A percentile compares a stretch with the other conserved stretches of the same genome.
Conservation (phyloP, 306 rosid species). For the Glycine latifolia region DNA sequence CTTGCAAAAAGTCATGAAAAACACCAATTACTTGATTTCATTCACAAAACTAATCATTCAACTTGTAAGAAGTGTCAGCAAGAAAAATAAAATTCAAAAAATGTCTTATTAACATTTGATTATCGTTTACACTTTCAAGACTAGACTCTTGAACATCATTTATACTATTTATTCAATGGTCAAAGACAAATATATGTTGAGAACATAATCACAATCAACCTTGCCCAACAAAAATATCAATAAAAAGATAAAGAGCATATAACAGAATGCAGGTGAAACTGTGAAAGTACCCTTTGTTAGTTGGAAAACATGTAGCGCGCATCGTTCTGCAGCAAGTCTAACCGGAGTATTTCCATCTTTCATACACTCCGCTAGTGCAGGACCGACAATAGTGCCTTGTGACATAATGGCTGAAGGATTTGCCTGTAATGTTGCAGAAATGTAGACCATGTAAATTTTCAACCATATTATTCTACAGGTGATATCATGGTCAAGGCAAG, state of each 20-base stretch:
- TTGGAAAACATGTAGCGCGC: slow-evolving; percentile 80
- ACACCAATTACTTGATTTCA: not conserved
- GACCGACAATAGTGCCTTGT: slow-evolving; percentile 67
- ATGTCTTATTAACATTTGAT: not conserved
- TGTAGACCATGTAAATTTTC: slow-evolving; percentile 14
- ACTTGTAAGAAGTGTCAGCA: not conserved
- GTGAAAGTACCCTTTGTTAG: slow-evolving; percentile 73
- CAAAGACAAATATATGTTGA: not conserved
- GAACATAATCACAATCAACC: slow-evolving; percentile 9
- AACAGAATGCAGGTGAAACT: slow-evolving; percentile 42
- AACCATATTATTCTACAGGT: slow-evolving; percentile 3
- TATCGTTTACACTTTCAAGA: slow-evolving; percentile 8
- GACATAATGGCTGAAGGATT: slow-evolving; percentile 64
- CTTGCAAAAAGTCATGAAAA: not conserved
- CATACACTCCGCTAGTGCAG: slow-evolving; percentile 84
- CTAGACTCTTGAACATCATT: slow-evolving; percentile 15
- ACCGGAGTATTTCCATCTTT: slow-evolving; percentile 91
- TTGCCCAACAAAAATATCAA: not conserved
- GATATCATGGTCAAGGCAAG: not conserved
- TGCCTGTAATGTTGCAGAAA: slow-evolving; percentile 62
- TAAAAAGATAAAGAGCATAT: slow-evolving; percentile 10
- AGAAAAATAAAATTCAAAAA: not conserved
- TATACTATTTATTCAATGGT: not conserved
- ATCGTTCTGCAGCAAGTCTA: slow-evolving; percentile 97
- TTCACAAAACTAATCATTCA: slow-evolving; percentile 25